These are phyloP conservation scores for Mucor piriformis DNA, from an alignment of 371 early-diverging fungal species.

Conservation along the genomic window DNA sequence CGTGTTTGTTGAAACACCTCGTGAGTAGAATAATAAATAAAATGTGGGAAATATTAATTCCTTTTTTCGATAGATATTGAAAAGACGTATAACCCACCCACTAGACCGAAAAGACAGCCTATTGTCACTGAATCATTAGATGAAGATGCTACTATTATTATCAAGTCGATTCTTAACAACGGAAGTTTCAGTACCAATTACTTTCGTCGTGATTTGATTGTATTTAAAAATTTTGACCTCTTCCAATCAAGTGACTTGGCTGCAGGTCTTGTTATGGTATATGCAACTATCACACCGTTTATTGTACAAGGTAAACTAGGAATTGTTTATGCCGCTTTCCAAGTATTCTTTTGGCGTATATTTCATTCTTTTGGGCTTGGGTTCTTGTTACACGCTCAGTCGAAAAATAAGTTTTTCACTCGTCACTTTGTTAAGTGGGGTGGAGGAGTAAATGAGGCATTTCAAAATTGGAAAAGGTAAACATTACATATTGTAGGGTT, in stretches of 20 bases:
- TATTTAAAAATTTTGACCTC: conserved; percentile 83
- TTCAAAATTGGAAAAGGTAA: conserved; percentile 74
- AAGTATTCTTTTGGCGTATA: conserved; percentile 82
- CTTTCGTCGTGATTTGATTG: conserved; percentile 77
- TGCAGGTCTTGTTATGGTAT: conserved; percentile 65
- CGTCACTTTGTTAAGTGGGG: conserved; percentile 87
- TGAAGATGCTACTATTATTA: conserved; percentile 15
- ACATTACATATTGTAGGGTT: conserved; percentile 4
- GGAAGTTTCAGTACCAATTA: conserved; percentile 34
- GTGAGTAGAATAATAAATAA: conserved; percentile 43
- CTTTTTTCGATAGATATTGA: conserved; percentile 58
- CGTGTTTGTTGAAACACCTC: conserved; percentile 83
- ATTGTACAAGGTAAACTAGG: conserved; percentile 42
- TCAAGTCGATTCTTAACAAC: conserved; percentile 25
- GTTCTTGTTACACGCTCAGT: conserved; percentile 70
- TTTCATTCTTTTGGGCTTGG: conserved; percentile 80
- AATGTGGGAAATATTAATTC: background rate
- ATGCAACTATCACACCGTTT: conserved; percentile 68
- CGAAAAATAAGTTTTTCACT: conserved; percentile 74
- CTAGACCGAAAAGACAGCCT: conserved; percentile 30
- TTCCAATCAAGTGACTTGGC: conserved; percentile 78
- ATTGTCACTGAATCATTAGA: conserved; percentile 18
- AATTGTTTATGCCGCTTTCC: conserved; percentile 45
- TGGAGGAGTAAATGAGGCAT: conserved; percentile 78
- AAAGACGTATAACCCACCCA: conserved; percentile 80